Conservation (phyloP, 305 asterid species). For the Striga hermonthica region DNA sequence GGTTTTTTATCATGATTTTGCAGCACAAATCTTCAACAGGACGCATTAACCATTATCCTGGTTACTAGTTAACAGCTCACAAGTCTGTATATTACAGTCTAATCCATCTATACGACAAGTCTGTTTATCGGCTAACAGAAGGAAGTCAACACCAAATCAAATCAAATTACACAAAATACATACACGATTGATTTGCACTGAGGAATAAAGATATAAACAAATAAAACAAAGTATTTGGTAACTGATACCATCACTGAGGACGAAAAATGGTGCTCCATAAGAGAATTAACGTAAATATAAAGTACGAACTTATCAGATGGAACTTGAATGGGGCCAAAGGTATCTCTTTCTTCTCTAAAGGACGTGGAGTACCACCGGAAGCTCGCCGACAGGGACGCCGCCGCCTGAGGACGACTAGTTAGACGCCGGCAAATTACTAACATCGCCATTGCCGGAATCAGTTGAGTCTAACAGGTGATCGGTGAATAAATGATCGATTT, state of each 20-base stretch:
- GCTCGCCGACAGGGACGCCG: conserved; percentile 34
- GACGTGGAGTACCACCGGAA: conserved; percentile 60
- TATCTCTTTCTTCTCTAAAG: conserved; percentile 84
- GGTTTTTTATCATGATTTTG: too few relatives aligned
- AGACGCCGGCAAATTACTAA: conserved; percentile 52
- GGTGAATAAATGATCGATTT: conserved; percentile 2
- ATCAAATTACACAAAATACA: too few relatives aligned
- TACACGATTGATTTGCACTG: too few relatives aligned
- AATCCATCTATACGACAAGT: too few relatives aligned
- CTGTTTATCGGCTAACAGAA: too few relatives aligned
- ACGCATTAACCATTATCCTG: too few relatives aligned
- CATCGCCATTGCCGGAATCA: conserved; percentile 49
- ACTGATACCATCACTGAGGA: neutral
- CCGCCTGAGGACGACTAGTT: conserved; percentile 40
- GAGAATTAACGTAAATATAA: conserved; percentile 1
- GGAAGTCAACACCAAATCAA: too few relatives aligned
- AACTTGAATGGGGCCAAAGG: conserved; percentile 88
- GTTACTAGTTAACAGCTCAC: too few relatives aligned
- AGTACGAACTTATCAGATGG: conserved; percentile 64
- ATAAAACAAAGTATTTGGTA: neutral
- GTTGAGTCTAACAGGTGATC: conserved; percentile 16
- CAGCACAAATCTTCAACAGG: too few relatives aligned
- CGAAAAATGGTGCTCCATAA: neutral
- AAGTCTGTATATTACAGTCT: too few relatives aligned
- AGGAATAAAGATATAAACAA: neutral